Percentiles rank a stretch among this genome's conserved stretches.
phyloP scores from a whole-genome alignment of 208 protist genomes.

The Trypanosoma platydactyli region DNA sequence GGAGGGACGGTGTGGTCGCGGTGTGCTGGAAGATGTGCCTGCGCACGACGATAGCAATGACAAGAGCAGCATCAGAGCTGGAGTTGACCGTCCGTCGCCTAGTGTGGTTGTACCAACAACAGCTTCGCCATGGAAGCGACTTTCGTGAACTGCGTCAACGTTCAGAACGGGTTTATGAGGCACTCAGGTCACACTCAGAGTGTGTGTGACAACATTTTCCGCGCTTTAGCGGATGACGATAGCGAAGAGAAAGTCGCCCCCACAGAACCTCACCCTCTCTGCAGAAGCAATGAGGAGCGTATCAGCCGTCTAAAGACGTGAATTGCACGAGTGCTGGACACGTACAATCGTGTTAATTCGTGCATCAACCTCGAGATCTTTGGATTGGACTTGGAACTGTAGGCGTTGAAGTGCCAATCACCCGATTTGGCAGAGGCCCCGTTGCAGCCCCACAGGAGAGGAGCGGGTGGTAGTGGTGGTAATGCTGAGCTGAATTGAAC shows the following conservation, averaged over 20 bases:
- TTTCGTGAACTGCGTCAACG: slow-evolving; percentile 6
- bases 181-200: not conserved
- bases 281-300: slow-evolving; percentile 20
- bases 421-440: not conserved
- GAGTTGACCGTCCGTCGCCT: not conserved
- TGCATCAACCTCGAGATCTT: slow-evolving; percentile 12
- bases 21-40: not conserved
- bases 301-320: not conserved
- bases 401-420: slow-evolving; percentile 16
- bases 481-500: too few relatives aligned
- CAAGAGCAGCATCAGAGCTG: not conserved
- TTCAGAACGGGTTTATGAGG: not conserved
- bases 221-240: not conserved
- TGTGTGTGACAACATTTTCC: slow-evolving; percentile 5
- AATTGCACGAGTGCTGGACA: slow-evolving; percentile 3
- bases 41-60: not conserved
- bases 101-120: slow-evolving; percentile 10
- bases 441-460: too few relatives aligned
- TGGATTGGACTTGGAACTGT: slow-evolving; percentile 20
- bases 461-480: too few relatives aligned
- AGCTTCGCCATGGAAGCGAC: slow-evolving; percentile 10
- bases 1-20: not conserved
- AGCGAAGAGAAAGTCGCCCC: not conserved
- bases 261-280: slow-evolving; percentile 9
- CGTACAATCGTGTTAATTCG: not conserved